phyloP scores from a whole-genome alignment of 2,329 filamentous ascomycete genomes.

The Cladosporium sp. region DNA sequence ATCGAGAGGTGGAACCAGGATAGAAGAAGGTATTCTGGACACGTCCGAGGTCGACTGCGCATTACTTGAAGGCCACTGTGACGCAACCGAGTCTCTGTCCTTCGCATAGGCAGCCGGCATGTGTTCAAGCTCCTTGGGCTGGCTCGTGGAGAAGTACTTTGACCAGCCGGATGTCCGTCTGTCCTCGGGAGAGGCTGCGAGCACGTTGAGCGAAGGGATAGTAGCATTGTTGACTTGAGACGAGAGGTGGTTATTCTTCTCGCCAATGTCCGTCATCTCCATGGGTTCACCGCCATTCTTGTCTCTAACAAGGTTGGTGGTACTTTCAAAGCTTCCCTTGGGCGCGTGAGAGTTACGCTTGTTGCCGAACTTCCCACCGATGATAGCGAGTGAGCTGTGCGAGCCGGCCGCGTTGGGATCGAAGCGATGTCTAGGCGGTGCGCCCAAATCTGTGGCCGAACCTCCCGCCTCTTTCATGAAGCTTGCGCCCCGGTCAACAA shows the following conservation, averaged over 20 bases:
- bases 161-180: conserved; percentile 54
- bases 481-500: conserved; percentile 52
- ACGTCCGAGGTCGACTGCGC: conserved; percentile 13
- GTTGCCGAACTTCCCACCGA: conserved; percentile 57
- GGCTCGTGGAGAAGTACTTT: conserved; percentile 38
- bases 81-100: conserved; percentile 46
- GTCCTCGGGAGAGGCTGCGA: conserved; percentile 35
- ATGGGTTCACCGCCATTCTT: conserved; percentile 44
- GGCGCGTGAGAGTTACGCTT: conserved; percentile 44
- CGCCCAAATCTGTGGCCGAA: conserved; percentile 35
- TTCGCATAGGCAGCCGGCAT: conserved; percentile 36
- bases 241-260: conserved; percentile 29
- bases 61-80: conserved; percentile 26
- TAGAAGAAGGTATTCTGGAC: conserved; percentile 53
- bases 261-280: conserved; percentile 47
- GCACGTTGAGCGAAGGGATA: conserved; percentile 37
- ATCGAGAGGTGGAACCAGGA: conserved; percentile 67
- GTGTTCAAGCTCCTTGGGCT: conserved; percentile 37
- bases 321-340: conserved; percentile 60
- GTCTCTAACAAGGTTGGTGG: conserved; percentile 62
- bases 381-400: conserved; percentile 48
- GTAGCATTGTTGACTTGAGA: conserved; percentile 19
- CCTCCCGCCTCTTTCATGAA: conserved; percentile 55
- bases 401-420: conserved; percentile 23
- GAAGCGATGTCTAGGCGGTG: conserved; percentile 23